phyloP scores from a whole-genome alignment of 176 grass and related monocot genomes.

The Oryza brachyantha region DNA sequence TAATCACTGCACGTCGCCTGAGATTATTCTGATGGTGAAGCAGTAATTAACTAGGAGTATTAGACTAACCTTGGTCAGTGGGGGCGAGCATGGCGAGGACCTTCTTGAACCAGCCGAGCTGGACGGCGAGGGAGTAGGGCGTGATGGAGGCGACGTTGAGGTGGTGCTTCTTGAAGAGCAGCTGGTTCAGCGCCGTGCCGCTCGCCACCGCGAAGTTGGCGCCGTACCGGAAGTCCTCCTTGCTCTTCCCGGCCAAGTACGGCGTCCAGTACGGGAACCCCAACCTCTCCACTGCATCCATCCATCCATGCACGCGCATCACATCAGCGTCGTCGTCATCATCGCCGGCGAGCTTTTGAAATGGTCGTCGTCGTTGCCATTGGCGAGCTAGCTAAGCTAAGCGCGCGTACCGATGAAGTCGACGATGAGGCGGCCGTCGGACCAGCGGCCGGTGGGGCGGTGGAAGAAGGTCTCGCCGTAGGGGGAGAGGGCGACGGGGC shows the following conservation, averaged over 20 bases:
- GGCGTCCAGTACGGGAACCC: slow-evolving; percentile 43
- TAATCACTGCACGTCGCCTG: too few relatives aligned
- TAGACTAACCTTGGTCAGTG: slow-evolving; percentile 14
- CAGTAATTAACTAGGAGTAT: too few relatives aligned
- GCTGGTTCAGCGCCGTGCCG: slow-evolving; percentile 59
- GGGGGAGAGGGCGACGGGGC: slow-evolving; percentile 28
- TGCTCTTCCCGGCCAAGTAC: slow-evolving; percentile 45
- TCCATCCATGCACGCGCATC: not conserved
- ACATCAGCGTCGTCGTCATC: not conserved
- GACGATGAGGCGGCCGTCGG: slow-evolving; percentile 64
- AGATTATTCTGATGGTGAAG: too few relatives aligned
- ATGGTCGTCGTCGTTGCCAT: too few relatives aligned
- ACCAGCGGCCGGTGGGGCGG: slow-evolving; percentile 71
- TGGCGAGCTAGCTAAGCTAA: not conserved
- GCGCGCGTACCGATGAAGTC: slow-evolving; percentile 55
- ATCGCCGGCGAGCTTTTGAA: too few relatives aligned
- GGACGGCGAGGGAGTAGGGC: slow-evolving; percentile 54
- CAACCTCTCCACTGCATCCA: slow-evolving; percentile 46
- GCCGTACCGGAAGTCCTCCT: slow-evolving; percentile 52
- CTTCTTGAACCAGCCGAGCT: slow-evolving; percentile 72
- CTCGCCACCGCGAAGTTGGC: slow-evolving; percentile 81
- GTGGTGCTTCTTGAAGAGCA: slow-evolving; percentile 44
- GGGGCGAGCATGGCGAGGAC: slow-evolving; percentile 36
- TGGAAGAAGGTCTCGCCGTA: slow-evolving; percentile 85
- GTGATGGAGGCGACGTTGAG: slow-evolving; percentile 40